A percentile compares a stretch with the other conserved stretches of the same genome.
These are phyloP conservation scores for Penicillium aurantiogriseum DNA, from an alignment of 2,329 filamentous ascomycete genomes.

Conservation along the genomic window DNA sequence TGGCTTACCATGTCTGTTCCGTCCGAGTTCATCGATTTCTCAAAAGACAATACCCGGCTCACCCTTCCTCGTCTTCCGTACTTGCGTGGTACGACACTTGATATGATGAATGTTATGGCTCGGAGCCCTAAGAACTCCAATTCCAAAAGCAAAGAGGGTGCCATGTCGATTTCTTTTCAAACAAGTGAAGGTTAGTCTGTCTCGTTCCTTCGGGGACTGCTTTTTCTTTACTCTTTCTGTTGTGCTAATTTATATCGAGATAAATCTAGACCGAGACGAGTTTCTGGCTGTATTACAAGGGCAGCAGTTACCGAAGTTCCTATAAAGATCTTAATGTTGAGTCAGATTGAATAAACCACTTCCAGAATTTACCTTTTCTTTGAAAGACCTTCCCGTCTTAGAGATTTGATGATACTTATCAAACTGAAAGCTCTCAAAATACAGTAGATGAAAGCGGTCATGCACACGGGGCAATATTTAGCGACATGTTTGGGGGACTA, in stretches of 20 bases:
- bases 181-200: constrained; percentile 20
- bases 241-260: background rate
- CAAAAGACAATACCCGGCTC: constrained; percentile 24
- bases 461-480: too few species aligned
- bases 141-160: constrained; percentile 17
- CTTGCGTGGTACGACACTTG: constrained; percentile 26
- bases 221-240: background rate
- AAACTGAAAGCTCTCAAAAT: background rate
- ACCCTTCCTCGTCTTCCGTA: constrained; percentile 22
- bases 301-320: constrained; percentile 4
- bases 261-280: constrained; percentile 18
- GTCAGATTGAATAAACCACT: background rate
- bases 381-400: too few species aligned
- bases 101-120: constrained; percentile 30
- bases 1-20: constrained; percentile 31
- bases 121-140: constrained; percentile 24
- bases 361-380: background rate
- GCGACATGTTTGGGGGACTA: too few species aligned
- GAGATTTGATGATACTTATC: too few species aligned
- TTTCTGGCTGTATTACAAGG: constrained; percentile 18
- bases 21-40: constrained; percentile 9
- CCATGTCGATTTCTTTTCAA: constrained; percentile 29
- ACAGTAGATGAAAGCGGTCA: too few species aligned
- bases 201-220: too few species aligned
- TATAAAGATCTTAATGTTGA: background rate